Evolutionary conservation across 257 asterid species (phyloP).

Genomic region (Henckelia pumila): DNA sequence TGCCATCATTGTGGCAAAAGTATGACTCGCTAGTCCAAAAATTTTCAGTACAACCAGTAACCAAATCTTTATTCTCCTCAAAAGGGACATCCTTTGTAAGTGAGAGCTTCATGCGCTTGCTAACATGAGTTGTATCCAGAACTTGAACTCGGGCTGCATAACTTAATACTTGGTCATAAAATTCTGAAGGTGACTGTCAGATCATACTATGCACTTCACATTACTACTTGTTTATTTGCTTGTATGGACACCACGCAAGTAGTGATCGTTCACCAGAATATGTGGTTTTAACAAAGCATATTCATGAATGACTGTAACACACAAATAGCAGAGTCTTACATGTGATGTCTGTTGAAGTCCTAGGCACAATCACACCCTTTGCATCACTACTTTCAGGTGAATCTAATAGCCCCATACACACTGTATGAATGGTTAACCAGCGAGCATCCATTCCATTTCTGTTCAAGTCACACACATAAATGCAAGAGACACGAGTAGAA

Average conservation of each 20-base stretch:
- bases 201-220: background rate
- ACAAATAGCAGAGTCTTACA: conserved; percentile 31
- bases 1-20: conserved; percentile 18
- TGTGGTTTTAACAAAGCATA: background rate
- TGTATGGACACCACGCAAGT: background rate
- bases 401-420: conserved; percentile 49
- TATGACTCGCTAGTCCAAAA: conserved; percentile 14
- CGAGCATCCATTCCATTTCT: conserved; percentile 41
- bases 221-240: background rate
- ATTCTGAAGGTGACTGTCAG: conserved; percentile 1
- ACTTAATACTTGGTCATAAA: conserved; percentile 16
- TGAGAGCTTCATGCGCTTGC: conserved; percentile 41
- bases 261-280: background rate
- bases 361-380: conserved; percentile 38
- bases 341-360: conserved; percentile 24
- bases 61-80: conserved; percentile 24
- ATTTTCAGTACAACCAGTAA: conserved; percentile 10
- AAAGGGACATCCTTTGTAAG: conserved; percentile 20
- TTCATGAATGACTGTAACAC: background rate
- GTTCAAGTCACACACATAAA: conserved; percentile 24
- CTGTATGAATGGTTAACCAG: conserved; percentile 66
- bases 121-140: conserved; percentile 26
- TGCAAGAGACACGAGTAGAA: conserved; percentile 10
- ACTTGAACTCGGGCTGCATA: conserved; percentile 37
- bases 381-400: conserved; percentile 42